These are phyloP conservation scores for Monosporascus ibericus DNA, from an alignment of 2,329 filamentous ascomycete genomes.

Conservation along the genomic window DNA sequence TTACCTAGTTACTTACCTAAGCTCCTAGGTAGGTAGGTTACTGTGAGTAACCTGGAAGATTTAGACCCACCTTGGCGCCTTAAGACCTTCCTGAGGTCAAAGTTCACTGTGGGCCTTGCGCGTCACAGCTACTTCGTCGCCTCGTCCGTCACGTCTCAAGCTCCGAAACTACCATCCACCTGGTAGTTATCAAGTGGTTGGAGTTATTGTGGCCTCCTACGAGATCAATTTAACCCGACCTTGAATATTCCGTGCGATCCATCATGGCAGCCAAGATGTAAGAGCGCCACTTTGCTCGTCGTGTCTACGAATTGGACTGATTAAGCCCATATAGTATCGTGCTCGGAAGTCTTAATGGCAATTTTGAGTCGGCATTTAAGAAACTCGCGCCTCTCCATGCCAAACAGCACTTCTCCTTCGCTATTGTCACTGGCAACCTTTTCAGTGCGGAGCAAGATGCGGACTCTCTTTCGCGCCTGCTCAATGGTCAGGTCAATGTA, in stretches of 20 bases:
- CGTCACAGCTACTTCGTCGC: neutral
- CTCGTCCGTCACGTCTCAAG: neutral
- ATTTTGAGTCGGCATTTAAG: constrained; percentile 66
- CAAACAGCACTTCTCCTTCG: constrained; percentile 85
- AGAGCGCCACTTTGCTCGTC: constrained; percentile 8
- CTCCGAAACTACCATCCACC: neutral
- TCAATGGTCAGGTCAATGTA: constrained; percentile 66
- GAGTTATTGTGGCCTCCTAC: too few relatives aligned
- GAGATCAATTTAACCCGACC: neutral
- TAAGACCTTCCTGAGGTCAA: neutral
- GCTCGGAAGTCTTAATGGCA: constrained; percentile 75
- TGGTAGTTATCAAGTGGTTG: too few relatives aligned
- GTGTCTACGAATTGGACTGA: constrained; percentile 6
- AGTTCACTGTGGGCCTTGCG: neutral
- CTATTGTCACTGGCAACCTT: constrained; percentile 76
- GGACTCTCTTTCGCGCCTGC: constrained; percentile 53
- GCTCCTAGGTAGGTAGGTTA: too few relatives aligned
- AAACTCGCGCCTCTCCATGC: constrained; percentile 76
- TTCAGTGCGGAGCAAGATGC: constrained; percentile 61
- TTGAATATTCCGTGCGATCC: neutral
- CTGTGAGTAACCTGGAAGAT: too few relatives aligned
- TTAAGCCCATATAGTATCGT: constrained; percentile 54
- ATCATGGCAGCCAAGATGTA: constrained; percentile 47
- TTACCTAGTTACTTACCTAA: too few relatives aligned
- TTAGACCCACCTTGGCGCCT: too few relatives aligned